Percentiles rank a stretch among this genome's conserved stretches.
Conservation (phyloP, 2,329 filamentous ascomycete genomes). For the Cryphonectria naterciae region DNA sequence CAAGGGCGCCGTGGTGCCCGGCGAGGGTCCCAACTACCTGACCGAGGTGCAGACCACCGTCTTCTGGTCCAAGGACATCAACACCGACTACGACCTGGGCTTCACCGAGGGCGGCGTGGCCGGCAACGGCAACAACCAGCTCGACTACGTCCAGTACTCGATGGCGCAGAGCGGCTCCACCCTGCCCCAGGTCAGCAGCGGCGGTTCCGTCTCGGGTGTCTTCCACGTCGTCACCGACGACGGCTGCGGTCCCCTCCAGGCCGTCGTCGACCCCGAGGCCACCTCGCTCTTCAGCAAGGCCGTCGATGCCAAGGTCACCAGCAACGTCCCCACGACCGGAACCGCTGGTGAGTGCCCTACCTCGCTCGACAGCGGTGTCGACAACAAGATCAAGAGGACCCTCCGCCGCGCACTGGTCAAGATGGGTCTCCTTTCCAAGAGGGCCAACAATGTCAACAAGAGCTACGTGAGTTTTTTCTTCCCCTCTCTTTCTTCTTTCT, state of each 20-base stretch:
- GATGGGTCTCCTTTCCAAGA: conserved; percentile 28
- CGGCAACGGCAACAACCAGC: conserved; percentile 23
- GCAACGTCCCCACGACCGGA: conserved; percentile 28
- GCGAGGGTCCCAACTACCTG: conserved; percentile 25
- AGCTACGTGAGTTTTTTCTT: conserved; percentile 19
- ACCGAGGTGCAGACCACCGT: conserved; percentile 43
- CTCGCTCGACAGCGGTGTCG: conserved; percentile 18
- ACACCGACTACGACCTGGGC: conserved; percentile 32
- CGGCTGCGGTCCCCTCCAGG: conserved; percentile 45
- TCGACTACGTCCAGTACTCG: conserved; percentile 13
- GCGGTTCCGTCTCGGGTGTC: conserved; percentile 38
- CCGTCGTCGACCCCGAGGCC: conserved; percentile 45
- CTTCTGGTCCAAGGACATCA: conserved; percentile 34
- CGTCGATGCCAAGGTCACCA: conserved; percentile 28
- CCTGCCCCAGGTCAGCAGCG: conserved; percentile 44
- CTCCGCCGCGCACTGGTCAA: conserved; percentile 25
- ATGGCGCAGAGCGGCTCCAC: conserved; percentile 30
- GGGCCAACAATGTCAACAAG: conserved; percentile 31
- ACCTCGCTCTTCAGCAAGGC: conserved; percentile 32
- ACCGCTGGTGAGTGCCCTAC: conserved; percentile 28
- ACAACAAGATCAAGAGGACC: conserved; percentile 20
- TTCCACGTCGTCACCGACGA: conserved; percentile 49
- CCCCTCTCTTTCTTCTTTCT: background rate
- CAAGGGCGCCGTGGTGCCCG: conserved; percentile 40
- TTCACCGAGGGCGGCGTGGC: conserved; percentile 21